Evolutionary conservation across 2,329 filamentous ascomycete genomes (phyloP).

Genomic region (Aquanectria penicillioides): DNA sequence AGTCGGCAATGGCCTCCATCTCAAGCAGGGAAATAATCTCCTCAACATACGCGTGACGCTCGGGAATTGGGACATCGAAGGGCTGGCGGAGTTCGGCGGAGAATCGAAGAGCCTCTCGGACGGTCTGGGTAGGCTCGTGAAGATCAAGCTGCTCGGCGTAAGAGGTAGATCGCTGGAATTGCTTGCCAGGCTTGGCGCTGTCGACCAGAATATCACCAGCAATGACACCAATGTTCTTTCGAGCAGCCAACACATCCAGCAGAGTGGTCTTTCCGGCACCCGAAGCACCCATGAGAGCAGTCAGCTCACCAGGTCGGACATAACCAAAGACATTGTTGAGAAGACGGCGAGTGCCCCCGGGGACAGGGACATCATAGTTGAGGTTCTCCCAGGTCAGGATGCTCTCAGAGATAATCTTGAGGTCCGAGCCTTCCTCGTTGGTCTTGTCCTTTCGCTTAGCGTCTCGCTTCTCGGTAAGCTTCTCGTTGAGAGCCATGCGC

Average conservation of each 20-base stretch:
- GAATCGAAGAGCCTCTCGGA: slow-evolving; percentile 71
- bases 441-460: slow-evolving; percentile 59
- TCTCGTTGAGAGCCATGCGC: slow-evolving; percentile 71
- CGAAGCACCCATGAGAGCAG: slow-evolving; percentile 83
- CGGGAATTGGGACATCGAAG: slow-evolving; percentile 60
- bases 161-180: slow-evolving; percentile 70
- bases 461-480: slow-evolving; percentile 68
- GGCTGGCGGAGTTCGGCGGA: slow-evolving; percentile 70
- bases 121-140: slow-evolving; percentile 70
- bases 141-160: slow-evolving; percentile 72
- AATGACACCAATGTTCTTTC: slow-evolving; percentile 71
- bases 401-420: slow-evolving; percentile 68
- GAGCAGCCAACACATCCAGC: slow-evolving; percentile 75
- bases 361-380: slow-evolving; percentile 76
- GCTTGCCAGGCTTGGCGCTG: slow-evolving; percentile 63
- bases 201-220: slow-evolving; percentile 67
- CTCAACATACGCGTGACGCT: slow-evolving; percentile 70
- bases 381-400: slow-evolving; percentile 90
- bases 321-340: slow-evolving; percentile 71
- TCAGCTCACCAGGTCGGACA: slow-evolving; percentile 80
- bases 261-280: slow-evolving; percentile 91
- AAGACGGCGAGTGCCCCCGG: slow-evolving; percentile 64
- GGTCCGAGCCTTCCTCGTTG: slow-evolving; percentile 57
- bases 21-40: slow-evolving; percentile 68
- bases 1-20: slow-evolving; percentile 68